phyloP scores from a whole-genome alignment of 2,329 filamentous ascomycete genomes.

The Penicillium sp. region DNA sequence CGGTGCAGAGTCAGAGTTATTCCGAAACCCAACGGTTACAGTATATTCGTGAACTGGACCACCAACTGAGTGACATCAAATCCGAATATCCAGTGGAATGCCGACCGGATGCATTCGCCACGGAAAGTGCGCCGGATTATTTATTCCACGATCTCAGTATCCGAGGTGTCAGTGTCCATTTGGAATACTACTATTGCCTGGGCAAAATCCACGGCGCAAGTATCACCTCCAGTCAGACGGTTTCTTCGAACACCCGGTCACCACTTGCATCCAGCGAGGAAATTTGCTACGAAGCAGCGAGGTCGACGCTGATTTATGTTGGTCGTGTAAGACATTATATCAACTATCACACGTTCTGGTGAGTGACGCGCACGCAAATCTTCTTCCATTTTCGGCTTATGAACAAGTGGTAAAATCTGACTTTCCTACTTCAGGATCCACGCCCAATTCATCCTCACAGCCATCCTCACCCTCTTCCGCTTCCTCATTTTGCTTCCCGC shows the following conservation, averaged over 20 bases:
- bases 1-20: constrained; percentile 12
- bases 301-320: constrained; percentile 28
- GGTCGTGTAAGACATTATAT: constrained; percentile 21
- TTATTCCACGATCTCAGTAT: constrained; percentile 30
- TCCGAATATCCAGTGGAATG: constrained; percentile 21
- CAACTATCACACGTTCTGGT: constrained; percentile 30
- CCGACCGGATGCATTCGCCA: constrained; percentile 25
- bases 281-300: constrained; percentile 25
- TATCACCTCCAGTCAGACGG: not conserved
- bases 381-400: no score
- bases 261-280: constrained; percentile 28
- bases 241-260: constrained; percentile 6
- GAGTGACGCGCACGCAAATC: not conserved
- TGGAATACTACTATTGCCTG: constrained; percentile 32
- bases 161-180: constrained; percentile 28
- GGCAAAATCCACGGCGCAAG: constrained; percentile 29
- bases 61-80: constrained; percentile 25
- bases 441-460: constrained; percentile 27
- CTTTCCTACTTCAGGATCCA: constrained; percentile 22
- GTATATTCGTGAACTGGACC: constrained; percentile 28
- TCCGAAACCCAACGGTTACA: constrained; percentile 26
- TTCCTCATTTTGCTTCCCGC: constrained; percentile 23
- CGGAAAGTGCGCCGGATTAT: constrained; percentile 21
- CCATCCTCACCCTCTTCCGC: constrained; percentile 26
- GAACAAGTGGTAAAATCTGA: no score